Evolutionary conservation across 495 filamentous ascomycete species (phyloP).

Genomic region (Penicillium pulvis): DNA sequence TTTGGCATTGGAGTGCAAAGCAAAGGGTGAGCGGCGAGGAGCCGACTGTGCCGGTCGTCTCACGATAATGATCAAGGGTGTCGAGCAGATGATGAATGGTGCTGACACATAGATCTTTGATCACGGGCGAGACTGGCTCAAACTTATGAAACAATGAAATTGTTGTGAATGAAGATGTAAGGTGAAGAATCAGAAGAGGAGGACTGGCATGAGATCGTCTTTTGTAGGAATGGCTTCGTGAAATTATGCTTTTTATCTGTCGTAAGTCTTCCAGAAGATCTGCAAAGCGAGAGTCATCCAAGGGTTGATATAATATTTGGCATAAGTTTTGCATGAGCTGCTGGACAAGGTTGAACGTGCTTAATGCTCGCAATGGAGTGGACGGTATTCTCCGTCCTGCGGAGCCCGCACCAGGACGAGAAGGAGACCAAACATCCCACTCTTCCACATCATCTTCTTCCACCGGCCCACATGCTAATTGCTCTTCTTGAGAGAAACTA

Average conservation of each 20-base stretch:
- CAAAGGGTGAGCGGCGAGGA: conserved; percentile 21
- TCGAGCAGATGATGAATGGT: conserved; percentile 16
- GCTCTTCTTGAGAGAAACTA: conserved; percentile 14
- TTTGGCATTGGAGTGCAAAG: conserved; percentile 25
- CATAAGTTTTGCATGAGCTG: conserved; percentile 14
- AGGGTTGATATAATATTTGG: conserved; percentile 1
- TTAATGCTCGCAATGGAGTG: conserved; percentile 20
- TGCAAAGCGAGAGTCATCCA: not conserved
- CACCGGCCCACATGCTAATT: conserved; percentile 7
- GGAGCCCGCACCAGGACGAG: not conserved
- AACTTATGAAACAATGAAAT: conserved; percentile 15
- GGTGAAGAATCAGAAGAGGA: conserved; percentile 25
- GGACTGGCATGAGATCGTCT: conserved; percentile 8
- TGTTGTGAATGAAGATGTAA: conserved; percentile 21
- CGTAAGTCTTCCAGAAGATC: conserved; percentile 6
- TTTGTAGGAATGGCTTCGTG: conserved; percentile 10
- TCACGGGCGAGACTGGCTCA: conserved; percentile 5
- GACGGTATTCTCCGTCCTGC: conserved; percentile 1
- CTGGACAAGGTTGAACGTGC: conserved; percentile 21
- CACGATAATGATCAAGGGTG: conserved; percentile 21
- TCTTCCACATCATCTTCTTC: conserved; percentile 27
- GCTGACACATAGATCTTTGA: conserved; percentile 5
- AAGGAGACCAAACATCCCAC: conserved; percentile 24
- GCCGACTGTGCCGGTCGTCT: conserved; percentile 12
- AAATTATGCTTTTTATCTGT: conserved; percentile 1